These are phyloP conservation scores for Kurtzmaniella natalensis DNA, from an alignment of 1,139 yeast genomes.

Conservation along the genomic window DNA sequence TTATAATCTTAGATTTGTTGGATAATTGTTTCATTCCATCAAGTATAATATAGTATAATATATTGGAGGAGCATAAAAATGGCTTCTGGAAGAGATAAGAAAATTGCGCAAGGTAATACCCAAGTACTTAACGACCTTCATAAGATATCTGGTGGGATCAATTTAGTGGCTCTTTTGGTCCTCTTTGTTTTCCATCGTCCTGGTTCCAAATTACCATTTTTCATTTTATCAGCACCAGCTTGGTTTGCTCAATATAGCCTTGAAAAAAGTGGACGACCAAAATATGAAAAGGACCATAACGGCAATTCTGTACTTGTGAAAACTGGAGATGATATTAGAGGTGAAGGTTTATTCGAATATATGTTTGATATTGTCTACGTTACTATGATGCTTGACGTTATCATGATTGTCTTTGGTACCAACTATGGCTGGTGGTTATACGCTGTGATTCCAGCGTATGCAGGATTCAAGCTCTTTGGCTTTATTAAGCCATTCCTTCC, in stretches of 20 bases:
- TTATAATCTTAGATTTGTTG: no score
- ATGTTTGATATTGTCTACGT: slow-evolving; percentile 71
- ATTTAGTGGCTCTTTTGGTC: slow-evolving; percentile 30
- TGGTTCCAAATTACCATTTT: slow-evolving; percentile 40
- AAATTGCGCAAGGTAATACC: slow-evolving; percentile 57
- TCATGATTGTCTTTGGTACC: slow-evolving; percentile 52
- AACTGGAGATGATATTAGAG: slow-evolving; percentile 64
- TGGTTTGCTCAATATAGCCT: slow-evolving; percentile 50
- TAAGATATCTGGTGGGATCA: slow-evolving; percentile 38
- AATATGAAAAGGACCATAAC: slow-evolving; percentile 32
- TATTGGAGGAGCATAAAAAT: no score
- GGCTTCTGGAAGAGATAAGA: slow-evolving; percentile 56
- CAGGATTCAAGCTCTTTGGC: slow-evolving; percentile 47
- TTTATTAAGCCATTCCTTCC: slow-evolving; percentile 22
- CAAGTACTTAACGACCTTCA: slow-evolving; percentile 56
- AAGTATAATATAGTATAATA: background rate
- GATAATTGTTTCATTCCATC: no score
- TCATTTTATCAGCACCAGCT: slow-evolving; percentile 58
- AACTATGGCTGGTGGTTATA: slow-evolving; percentile 62
- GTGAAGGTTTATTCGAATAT: slow-evolving; percentile 70
- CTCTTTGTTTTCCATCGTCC: slow-evolving; percentile 54
- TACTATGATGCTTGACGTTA: slow-evolving; percentile 57
- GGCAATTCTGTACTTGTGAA: slow-evolving; percentile 32
- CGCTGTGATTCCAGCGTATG: slow-evolving; percentile 45
- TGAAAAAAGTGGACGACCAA: slow-evolving; percentile 68